A percentile compares a stretch with the other conserved stretches of the same genome.
Evolutionary conservation across 768 basidiomycete genomes (phyloP).

Genomic region (Cystofilobasidium capitatum): DNA sequence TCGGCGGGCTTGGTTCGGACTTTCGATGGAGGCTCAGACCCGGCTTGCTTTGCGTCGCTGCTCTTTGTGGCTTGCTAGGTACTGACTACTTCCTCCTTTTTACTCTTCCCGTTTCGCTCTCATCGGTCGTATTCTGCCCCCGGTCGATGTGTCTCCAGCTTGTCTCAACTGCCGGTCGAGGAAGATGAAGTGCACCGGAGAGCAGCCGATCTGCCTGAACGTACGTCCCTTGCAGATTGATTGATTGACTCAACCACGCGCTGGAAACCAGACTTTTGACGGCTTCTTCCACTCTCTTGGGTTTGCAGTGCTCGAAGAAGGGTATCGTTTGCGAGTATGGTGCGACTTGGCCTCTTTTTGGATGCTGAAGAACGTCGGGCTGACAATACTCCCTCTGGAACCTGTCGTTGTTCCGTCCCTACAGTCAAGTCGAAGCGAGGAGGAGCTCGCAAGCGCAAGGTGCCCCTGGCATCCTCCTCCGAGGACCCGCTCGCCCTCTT

Average conservation of each 20-base stretch:
- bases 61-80: no score
- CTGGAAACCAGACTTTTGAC: neutral
- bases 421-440: conserved; percentile 18
- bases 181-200: conserved; percentile 18
- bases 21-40: no score
- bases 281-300: neutral
- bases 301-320: conserved; percentile 13
- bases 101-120: neutral
- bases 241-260: neutral
- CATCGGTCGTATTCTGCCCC: neutral
- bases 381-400: neutral
- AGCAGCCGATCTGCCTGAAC: conserved; percentile 13
- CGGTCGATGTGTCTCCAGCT: neutral
- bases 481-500: conserved; percentile 18
- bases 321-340: conserved; percentile 11
- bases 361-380: neutral
- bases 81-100: neutral
- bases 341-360: neutral
- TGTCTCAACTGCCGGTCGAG: conserved; percentile 8
- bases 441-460: conserved; percentile 19
- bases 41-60: no score
- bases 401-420: no score
- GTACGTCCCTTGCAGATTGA: neutral
- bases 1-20: neutral
- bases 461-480: neutral